Evolutionary conservation across 305 asterid species (phyloP), one percentile per base, ranked within the genome.

Genomic region (Fraxinus sp.): DNA sequence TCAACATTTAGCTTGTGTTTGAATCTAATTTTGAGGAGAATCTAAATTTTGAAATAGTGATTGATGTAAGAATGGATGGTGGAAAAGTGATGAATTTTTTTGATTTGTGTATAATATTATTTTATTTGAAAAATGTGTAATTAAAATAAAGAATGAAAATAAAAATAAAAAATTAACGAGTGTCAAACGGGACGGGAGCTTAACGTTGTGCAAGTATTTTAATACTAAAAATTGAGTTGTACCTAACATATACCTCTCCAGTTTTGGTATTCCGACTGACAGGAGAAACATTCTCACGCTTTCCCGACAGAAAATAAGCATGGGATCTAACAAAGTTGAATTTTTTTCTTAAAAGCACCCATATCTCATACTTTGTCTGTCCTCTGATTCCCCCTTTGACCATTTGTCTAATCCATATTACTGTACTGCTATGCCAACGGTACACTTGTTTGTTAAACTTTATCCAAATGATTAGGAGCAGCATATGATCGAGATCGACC

Each of bases 201-300:
- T 22, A 22, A 49, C 62, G 16, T 16, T 1, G 1, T 49, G n/a
- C 62, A 49, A 49, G 20, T 49, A 57, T 18, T 18, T 22, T 20
- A 9, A 2, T 6, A 4, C 30, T 20, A 59, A 8, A 59, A 22
- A 35, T 59, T 18, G 70, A 59, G 70, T 59, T 62, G 32, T 22
- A 62, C 30, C 28, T 7, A 18, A 22, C 32, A 22, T 22, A 8
- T 22, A 0, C 30, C 71, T 22, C 71, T 7, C 74, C 36, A 66
- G 11, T 66, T 26, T 20, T 26, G 3, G 74, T 11, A 66, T 66
- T 26, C n/a, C 28, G 74, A 35, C 41, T 26, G 71, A 74, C 7
- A 2, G 20, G 20, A 76, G 87, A 79, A 81, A 85, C 88, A 87
- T 85, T 87, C 83, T 83, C 87, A 81, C 87, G 87, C 87, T 66